Evolutionary conservation across 768 basidiomycete genomes (phyloP), one percentile per base, ranked within the genome.

Genomic region (Mycena sanguinolenta): DNA sequence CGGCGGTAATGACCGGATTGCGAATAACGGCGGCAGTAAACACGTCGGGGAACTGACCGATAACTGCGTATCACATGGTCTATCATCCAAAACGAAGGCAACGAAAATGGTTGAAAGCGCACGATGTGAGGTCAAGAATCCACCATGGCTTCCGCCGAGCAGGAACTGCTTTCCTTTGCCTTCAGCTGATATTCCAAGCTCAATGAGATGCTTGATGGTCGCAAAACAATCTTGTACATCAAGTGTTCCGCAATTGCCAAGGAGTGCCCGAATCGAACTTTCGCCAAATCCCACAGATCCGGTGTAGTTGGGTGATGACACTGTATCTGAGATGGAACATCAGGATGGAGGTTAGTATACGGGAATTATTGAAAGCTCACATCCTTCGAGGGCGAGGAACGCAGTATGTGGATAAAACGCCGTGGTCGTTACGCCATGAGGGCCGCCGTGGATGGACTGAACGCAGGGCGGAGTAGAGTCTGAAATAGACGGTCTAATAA

Each of bases 221-320:
- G 84, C 87, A 21, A 91, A 85, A 68, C 90, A 91, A 59, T 92
- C 91, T 46, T 84, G 82, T 17, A 94, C 89, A 70, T 93, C 92
- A 12, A 92, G 83, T 1, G 83, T 79, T 14, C 92, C 92, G 36
- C 91, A 91, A 44, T 84, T 79, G 0, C 91, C 91, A 0, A 90
- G 69, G 14, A 94, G 79, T 2, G 79, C 80, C 58, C 84, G 85
- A 38, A 93, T 81, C n/a, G 84, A 84, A n/a, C 77, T 81, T 69
- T 93, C 88, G 0, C 92, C 92, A 64, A 83, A 92, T 4, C 92
- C 92, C 34, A 85, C 78, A 0, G 90, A 90, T 0, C 92, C 92
- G 0, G 88, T 90, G 75, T 93, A 93, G 76, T 92, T 92, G 0
- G 89, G 88, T 13, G 86, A 69, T 1, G 88, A 89, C 9, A 92